Base-by-base conservation (phyloP, 495 filamentous ascomycete genomes). In the Penicillium odoratum region DNA sequence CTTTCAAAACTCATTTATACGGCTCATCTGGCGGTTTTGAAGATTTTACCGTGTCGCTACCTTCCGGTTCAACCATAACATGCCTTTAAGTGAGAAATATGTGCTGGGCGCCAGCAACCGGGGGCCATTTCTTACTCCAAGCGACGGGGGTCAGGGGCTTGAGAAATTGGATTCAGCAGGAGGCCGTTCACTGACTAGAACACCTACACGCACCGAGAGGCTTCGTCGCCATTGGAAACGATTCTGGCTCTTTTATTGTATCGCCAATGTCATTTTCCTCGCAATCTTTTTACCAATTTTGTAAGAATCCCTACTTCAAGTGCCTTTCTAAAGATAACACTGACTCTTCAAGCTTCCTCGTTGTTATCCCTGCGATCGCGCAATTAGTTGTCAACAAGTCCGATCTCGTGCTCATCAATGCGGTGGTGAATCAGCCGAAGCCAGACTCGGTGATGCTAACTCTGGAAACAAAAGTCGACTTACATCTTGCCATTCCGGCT, bases 341-440 rank as follows among this genome's bases (percentile, higher is more conserved):
- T 36, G 21, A 57, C 13, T 21, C 10, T 11, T n/a, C n/a, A 26
- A 78, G 76, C 53, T 79, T 79, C 61, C 58, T 75, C 0, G 56
- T 75, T 40, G 60, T 69, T 26, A 71, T 79, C 36, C 76, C 76
- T 21, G 74, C 72, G 38, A 61, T 79, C 48, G 72, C 76, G 3
- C 76, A 77, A 53, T 57, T 69, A 33, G 67, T 79, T 33, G 66
- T 78, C 40, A 64, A 73, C 53, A 69, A 69, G 21, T 72, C 72
- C 0, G 59, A 61, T 13, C 65, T 79, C 18, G 51, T 69, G 10
- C 62, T 79, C 16, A 63, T 66, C 50, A 62, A 66, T 16, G 71
- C 71, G 2, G 51, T 60, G 5, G 64, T 78, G 15, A 56, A 68
- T 18, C 43, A 70, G 10, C 69, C 73, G n/a, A 68, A 67, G 3